A percentile compares a stretch with the other conserved stretches of the same genome.
These are phyloP conservation scores for Paraleonurus japonicus DNA, from an alignment of 257 asterid genomes.

Conservation along the genomic window DNA sequence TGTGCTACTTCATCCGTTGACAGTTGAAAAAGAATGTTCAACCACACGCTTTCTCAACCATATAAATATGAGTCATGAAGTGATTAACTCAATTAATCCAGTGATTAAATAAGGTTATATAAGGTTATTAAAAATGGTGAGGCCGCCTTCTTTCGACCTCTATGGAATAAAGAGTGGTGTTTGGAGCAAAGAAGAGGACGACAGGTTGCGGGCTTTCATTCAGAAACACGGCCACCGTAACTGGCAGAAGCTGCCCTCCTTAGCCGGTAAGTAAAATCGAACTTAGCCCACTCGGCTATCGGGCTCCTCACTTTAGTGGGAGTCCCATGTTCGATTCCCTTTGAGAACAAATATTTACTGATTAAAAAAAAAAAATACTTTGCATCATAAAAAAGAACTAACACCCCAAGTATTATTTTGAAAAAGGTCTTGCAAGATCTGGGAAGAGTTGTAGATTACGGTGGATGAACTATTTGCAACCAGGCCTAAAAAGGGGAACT, in stretches of 20 bases:
- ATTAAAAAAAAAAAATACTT: no score
- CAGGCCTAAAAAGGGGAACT: slow-evolving; percentile 43
- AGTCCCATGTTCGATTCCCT: no score
- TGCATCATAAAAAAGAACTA: no score
- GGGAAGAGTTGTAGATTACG: slow-evolving; percentile 65
- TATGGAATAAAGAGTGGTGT: slow-evolving; percentile 45
- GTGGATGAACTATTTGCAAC: slow-evolving; percentile 57
- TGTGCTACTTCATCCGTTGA: neutral
- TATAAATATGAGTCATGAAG: neutral
- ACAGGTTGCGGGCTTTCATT: slow-evolving; percentile 30
- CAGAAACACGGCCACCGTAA: slow-evolving; percentile 36
- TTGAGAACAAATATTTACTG: no score
- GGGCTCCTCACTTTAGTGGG: no score
- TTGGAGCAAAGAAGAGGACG: slow-evolving; percentile 51
- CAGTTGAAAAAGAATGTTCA: neutral
- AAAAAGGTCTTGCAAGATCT: slow-evolving; percentile 51
- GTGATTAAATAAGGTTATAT: no score
- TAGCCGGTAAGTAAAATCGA: slow-evolving; percentile 43
- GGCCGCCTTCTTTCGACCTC: slow-evolving; percentile 34
- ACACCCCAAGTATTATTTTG: no score
- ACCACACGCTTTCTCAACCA: neutral
- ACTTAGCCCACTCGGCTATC: no score
- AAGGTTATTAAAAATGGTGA: slow-evolving; percentile 33
- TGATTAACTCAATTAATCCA: neutral
- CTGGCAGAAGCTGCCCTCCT: slow-evolving; percentile 39